These are phyloP conservation scores for Cryptomeria japonica DNA, from an alignment of 75 land plant genomes.

Conservation along the genomic window DNA sequence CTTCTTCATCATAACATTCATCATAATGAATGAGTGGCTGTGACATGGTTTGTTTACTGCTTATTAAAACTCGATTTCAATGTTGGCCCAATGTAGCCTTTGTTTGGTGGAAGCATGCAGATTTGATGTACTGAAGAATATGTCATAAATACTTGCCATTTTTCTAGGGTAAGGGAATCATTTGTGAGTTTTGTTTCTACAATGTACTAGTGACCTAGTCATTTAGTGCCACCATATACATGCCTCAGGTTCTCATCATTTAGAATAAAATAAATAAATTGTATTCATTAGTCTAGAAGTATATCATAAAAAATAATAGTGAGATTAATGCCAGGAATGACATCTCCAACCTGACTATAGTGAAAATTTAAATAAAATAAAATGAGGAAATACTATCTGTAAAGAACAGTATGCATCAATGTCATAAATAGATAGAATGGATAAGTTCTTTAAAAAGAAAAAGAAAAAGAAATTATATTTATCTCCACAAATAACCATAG, in stretches of 20 bases:
- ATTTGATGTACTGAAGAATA: too few species aligned
- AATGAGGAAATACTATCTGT: neutral
- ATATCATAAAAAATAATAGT: too few species aligned
- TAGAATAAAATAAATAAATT: neutral
- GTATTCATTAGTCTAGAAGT: neutral
- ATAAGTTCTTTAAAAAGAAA: too few species aligned
- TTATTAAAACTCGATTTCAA: too few species aligned
- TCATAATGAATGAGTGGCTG: too few species aligned
- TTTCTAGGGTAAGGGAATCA: neutral
- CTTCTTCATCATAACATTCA: neutral
- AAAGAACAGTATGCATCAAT: neutral
- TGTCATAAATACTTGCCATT: neutral
- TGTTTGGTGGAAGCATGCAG: too few species aligned
- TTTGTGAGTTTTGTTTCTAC: neutral
- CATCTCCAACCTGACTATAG: neutral
- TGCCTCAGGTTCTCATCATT: neutral
- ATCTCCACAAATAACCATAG: neutral
- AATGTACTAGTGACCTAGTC: too few species aligned
- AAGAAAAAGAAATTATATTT: neutral
- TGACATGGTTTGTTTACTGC: too few species aligned
- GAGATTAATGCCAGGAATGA: too few species aligned
- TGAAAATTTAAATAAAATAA: neutral
- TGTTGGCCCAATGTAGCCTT: too few species aligned
- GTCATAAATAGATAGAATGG: neutral
- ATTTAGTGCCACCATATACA: neutral